These are phyloP conservation scores for Ophiostoma pallidulum DNA, from an alignment of 2,329 filamentous ascomycete genomes.

Conservation along the genomic window DNA sequence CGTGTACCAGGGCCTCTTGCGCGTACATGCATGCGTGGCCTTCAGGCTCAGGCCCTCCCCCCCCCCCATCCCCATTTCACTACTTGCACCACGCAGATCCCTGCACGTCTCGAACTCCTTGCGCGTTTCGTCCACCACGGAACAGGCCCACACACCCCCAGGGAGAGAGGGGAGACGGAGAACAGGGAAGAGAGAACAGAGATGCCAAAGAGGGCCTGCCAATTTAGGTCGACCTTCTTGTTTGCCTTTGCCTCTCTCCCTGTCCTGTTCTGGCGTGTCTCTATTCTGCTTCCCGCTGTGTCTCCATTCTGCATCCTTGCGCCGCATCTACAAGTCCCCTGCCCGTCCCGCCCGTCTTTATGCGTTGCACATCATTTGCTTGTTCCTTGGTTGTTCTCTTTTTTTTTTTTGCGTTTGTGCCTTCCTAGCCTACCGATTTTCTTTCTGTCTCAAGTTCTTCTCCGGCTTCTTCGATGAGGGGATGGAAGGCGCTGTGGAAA, in stretches of 20 bases:
- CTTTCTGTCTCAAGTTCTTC: constrained; percentile 9
- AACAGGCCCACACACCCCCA: constrained; percentile 8
- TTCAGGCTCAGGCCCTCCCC: too few species aligned
- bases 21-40: constrained; percentile 11
- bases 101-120: constrained; percentile 14
- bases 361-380: constrained; percentile 9
- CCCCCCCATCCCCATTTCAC: constrained; percentile 5
- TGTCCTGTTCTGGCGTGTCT: not conserved
- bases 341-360: not conserved
- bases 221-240: not conserved
- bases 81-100: constrained; percentile 9
- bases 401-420: not conserved
- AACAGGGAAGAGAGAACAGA: not conserved
- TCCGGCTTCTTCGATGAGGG: not conserved
- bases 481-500: too few species aligned
- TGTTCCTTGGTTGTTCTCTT: not conserved
- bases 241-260: not conserved
- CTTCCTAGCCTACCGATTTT: not conserved
- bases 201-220: not conserved
- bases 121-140: constrained; percentile 17
- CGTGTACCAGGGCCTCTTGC: constrained; percentile 4
- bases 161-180: not conserved
- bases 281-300: not conserved
- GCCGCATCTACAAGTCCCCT: not conserved
- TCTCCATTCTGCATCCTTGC: not conserved